A percentile compares a stretch with the other conserved stretches of the same genome.
Evolutionary conservation across 1,284 basidiomycete genomes (phyloP).

Genomic region (Sporisorium reilianum): DNA sequence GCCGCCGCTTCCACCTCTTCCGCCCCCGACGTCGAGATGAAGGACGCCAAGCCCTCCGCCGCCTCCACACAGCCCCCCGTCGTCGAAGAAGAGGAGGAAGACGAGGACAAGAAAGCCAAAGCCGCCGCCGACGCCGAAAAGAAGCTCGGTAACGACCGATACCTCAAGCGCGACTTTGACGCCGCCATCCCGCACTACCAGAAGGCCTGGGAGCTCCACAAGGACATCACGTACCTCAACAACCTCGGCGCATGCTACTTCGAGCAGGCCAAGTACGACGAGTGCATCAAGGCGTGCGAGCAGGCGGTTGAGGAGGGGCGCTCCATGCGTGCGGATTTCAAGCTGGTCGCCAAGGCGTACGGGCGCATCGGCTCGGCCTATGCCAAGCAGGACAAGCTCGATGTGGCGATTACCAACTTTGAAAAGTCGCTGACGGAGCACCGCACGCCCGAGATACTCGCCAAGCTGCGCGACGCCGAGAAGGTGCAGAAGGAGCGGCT

Average conservation of each 20-base stretch:
- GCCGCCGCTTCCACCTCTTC: slow-evolving; percentile 10
- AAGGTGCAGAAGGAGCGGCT: slow-evolving; percentile 82
- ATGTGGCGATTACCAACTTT: slow-evolving; percentile 74
- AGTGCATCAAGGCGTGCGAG: slow-evolving; percentile 89
- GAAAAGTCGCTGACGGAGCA: slow-evolving; percentile 87
- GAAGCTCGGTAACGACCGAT: slow-evolving; percentile 80
- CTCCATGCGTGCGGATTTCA: slow-evolving; percentile 74
- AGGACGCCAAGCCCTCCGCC: slow-evolving; percentile 18
- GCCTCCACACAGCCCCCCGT: slow-evolving; percentile 10
- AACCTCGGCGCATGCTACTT: slow-evolving; percentile 83
- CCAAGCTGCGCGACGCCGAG: slow-evolving; percentile 83
- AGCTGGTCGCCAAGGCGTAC: slow-evolving; percentile 78
- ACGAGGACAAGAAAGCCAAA: slow-evolving; percentile 58
- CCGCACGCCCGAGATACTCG: slow-evolving; percentile 90
- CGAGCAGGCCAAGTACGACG: slow-evolving; percentile 90
- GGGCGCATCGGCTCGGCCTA: slow-evolving; percentile 91
- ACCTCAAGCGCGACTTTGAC: slow-evolving; percentile 80
- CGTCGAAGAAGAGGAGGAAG: slow-evolving; percentile 49
- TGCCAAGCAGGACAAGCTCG: slow-evolving; percentile 82
- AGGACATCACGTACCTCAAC: slow-evolving; percentile 89
- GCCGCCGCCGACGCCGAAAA: slow-evolving; percentile 66
- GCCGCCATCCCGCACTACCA: slow-evolving; percentile 70
- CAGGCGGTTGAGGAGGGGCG: slow-evolving; percentile 95
- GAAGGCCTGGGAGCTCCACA: slow-evolving; percentile 92
- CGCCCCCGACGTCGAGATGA: slow-evolving; percentile 44